Evolutionary conservation across 2,329 filamentous ascomycete species (phyloP).

Genomic region (Didymella keratinophila): DNA sequence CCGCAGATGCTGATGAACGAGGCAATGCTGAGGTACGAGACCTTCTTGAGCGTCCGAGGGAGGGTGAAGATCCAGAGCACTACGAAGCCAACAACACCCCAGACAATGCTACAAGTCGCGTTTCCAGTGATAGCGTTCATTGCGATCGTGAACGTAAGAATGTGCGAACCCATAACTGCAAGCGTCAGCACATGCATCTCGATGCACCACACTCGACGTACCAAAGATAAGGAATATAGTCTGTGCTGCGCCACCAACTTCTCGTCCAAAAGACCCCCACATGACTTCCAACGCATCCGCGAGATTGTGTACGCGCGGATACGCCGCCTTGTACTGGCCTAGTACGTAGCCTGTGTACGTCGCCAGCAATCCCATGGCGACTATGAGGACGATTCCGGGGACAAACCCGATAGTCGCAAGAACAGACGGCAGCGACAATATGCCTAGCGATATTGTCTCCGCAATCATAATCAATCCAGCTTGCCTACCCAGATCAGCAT

Average conservation of each 20-base stretch:
- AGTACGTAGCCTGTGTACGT: conserved; percentile 68
- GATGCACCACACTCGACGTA: conserved; percentile 47
- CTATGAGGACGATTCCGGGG: conserved; percentile 61
- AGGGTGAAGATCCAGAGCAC: conserved; percentile 68
- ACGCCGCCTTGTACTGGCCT: conserved; percentile 63
- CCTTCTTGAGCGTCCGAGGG: conserved; percentile 68
- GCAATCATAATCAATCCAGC: conserved; percentile 58
- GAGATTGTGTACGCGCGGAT: conserved; percentile 60
- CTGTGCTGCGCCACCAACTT: conserved; percentile 68
- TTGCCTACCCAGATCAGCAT: conserved; percentile 7
- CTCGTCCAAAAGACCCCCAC: conserved; percentile 66
- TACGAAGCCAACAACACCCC: conserved; percentile 65
- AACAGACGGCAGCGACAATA: conserved; percentile 62
- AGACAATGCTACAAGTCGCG: conserved; percentile 69
- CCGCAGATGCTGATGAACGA: conserved; percentile 70
- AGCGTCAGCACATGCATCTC: neutral
- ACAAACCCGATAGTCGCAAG: conserved; percentile 61
- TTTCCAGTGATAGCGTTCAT: conserved; percentile 69
- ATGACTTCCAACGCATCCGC: conserved; percentile 71
- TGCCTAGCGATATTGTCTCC: conserved; percentile 63
- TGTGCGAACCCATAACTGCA: conserved; percentile 63
- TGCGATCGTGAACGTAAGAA: conserved; percentile 72
- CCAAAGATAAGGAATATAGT: conserved; percentile 71
- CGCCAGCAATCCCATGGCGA: conserved; percentile 62
- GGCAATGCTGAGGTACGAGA: conserved; percentile 67